A percentile compares a stretch with the other conserved stretches of the same genome.
Conservation (phyloP, 805 yeast species). For the Suhomyces kilbournensis region DNA sequence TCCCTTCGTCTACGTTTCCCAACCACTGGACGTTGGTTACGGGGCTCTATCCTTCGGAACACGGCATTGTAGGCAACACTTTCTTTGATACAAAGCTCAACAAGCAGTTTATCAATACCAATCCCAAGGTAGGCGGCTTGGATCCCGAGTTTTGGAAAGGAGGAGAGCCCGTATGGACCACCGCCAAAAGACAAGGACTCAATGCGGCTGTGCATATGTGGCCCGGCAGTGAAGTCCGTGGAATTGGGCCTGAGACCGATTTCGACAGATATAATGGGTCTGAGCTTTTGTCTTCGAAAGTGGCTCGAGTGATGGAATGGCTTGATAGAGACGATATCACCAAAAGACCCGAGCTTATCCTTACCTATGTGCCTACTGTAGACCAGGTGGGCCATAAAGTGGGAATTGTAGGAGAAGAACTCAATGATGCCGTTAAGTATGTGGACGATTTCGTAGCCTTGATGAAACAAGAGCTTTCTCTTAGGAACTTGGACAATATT, state of each 20-base stretch:
- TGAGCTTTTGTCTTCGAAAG: constrained; percentile 58
- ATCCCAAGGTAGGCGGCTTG: constrained; percentile 48
- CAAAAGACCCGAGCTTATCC: constrained; percentile 68
- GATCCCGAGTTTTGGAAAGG: constrained; percentile 71
- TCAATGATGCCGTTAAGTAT: constrained; percentile 51
- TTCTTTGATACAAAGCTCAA: constrained; percentile 61
- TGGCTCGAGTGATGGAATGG: constrained; percentile 60
- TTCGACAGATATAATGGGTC: constrained; percentile 64
- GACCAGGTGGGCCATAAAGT: constrained; percentile 73
- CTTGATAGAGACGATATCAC: constrained; percentile 51
- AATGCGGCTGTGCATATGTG: constrained; percentile 87
- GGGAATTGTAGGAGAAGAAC: constrained; percentile 63
- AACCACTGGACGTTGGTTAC: constrained; percentile 92
- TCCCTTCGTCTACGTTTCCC: constrained; percentile 87
- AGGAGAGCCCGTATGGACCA: constrained; percentile 86
- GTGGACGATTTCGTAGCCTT: constrained; percentile 65
- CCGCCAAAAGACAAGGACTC: constrained; percentile 62
- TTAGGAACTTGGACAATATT: constrained; percentile 58
- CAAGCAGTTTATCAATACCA: constrained; percentile 61
- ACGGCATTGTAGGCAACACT: constrained; percentile 84
- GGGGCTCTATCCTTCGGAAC: constrained; percentile 77
- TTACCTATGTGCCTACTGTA: constrained; percentile 77
- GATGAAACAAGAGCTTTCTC: constrained; percentile 45
- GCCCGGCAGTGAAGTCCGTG: constrained; percentile 87
- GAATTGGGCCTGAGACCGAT: constrained; percentile 48